phyloP scores from a whole-genome alignment of 306 rosid species.

The Fragaria nilgerrensis region DNA sequence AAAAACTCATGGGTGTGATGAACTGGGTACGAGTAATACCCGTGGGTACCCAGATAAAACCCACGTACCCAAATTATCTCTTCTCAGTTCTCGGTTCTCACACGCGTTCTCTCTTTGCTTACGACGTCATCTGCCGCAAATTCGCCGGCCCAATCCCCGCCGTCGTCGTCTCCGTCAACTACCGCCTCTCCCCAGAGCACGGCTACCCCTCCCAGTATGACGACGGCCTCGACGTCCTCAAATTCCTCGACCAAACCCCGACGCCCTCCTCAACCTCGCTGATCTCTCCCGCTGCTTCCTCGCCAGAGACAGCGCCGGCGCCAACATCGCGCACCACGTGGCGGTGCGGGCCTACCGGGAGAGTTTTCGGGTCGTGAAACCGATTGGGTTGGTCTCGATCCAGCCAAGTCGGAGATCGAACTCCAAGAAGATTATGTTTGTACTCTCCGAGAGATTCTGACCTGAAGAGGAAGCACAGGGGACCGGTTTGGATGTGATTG shows the following conservation, averaged over 20 bases:
- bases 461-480: too few relatives aligned
- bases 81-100: too few relatives aligned
- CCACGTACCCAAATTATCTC: too few relatives aligned
- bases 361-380: not conserved
- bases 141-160: constrained; percentile 41
- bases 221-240: constrained; percentile 58
- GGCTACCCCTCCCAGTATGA: constrained; percentile 63
- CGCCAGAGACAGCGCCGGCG: constrained; percentile 85
- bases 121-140: constrained; percentile 49
- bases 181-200: constrained; percentile 70
- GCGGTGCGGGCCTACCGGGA: constrained; percentile 34
- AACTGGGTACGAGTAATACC: too few relatives aligned
- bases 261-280: constrained; percentile 38
- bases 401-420: constrained; percentile 55
- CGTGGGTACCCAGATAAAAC: too few relatives aligned
- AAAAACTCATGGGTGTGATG: too few relatives aligned
- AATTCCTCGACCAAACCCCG: constrained; percentile 32
- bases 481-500: too few relatives aligned
- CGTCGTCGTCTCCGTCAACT: constrained; percentile 62
- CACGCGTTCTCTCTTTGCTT: not conserved
- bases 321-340: constrained; percentile 65
- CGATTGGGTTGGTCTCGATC: constrained; percentile 50
- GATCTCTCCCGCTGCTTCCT: constrained; percentile 53
- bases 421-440: not conserved
- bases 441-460: too few relatives aligned